Evolutionary conservation across 2,329 filamentous ascomycete genomes (phyloP).

Genomic region (Colletotrichum cordylinicola): DNA sequence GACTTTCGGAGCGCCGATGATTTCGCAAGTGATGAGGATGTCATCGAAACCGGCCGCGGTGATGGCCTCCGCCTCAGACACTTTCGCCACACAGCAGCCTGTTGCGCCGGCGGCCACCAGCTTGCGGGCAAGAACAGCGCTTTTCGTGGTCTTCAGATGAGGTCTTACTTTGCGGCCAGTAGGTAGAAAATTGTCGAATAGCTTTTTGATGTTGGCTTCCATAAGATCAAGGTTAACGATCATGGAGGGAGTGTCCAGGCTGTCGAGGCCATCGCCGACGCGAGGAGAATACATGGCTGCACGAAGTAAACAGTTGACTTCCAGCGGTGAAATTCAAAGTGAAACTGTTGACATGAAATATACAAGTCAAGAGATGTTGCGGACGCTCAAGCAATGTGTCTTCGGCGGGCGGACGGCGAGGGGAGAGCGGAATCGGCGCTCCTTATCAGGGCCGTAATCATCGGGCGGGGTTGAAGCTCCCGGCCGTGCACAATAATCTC

Average conservation of each 20-base stretch:
- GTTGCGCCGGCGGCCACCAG: slow-evolving; percentile 52
- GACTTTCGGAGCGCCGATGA: neutral
- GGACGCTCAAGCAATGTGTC: neutral
- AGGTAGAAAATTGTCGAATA: slow-evolving; percentile 50
- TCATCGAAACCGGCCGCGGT: slow-evolving; percentile 28
- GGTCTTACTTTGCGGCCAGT: slow-evolving; percentile 51
- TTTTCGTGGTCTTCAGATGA: slow-evolving; percentile 61
- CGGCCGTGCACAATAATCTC: neutral
- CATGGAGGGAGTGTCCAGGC: slow-evolving; percentile 61
- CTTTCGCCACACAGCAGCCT: slow-evolving; percentile 57
- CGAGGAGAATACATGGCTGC: neutral
- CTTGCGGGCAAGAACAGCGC: slow-evolving; percentile 46
- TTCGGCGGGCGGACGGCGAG: neutral
- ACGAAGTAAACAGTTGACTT: neutral
- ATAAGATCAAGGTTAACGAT: slow-evolving; percentile 58
- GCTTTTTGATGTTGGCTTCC: slow-evolving; percentile 54
- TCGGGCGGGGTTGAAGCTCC: neutral
- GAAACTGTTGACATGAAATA: neutral
- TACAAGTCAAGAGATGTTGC: neutral
- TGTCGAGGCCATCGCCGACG: neutral
- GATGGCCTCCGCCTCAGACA: slow-evolving; percentile 51
- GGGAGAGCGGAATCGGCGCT: neutral
- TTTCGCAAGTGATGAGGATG: neutral
- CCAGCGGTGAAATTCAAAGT: neutral
- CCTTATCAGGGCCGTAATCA: neutral